A percentile compares a stretch with the other conserved stretches of the same genome.
phyloP scores from a whole-genome alignment of 768 basidiomycete genomes.

The Erythrobasidium yunnanense region DNA sequence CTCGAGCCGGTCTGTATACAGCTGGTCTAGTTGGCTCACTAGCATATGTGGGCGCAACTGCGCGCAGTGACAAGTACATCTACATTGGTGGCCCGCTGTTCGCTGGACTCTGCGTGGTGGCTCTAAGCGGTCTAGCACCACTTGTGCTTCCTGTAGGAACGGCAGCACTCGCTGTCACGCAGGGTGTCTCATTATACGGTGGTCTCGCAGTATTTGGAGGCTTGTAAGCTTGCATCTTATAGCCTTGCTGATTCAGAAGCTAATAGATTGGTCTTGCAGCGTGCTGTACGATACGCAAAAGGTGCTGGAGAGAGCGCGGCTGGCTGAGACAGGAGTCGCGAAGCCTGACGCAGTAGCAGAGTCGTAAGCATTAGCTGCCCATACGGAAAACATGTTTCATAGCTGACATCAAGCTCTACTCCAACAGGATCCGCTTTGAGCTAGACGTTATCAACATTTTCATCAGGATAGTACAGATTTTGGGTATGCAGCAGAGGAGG shows the following conservation, averaged over 20 bases:
- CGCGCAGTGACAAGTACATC: constrained; percentile 72
- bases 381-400: not conserved
- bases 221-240: too few species aligned
- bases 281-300: constrained; percentile 80
- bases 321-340: constrained; percentile 59
- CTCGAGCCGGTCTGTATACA: constrained; percentile 78
- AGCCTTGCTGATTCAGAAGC: too few species aligned
- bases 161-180: constrained; percentile 62
- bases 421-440: constrained; percentile 48
- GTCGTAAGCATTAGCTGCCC: not conserved
- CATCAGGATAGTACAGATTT: constrained; percentile 19
- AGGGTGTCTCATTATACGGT: constrained; percentile 71
- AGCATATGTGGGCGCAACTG: constrained; percentile 78
- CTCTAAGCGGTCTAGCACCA: constrained; percentile 72
- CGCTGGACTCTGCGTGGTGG: constrained; percentile 78
- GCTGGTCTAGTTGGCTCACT: constrained; percentile 74
- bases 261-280: too few species aligned
- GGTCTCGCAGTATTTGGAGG: constrained; percentile 78
- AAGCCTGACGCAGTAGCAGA: constrained; percentile 66
- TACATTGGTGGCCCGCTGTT: constrained; percentile 78
- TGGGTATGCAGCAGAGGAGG: constrained; percentile 28
- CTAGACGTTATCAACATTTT: constrained; percentile 86
- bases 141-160: constrained; percentile 55
- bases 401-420: not conserved
- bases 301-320: constrained; percentile 52